phyloP scores from a whole-genome alignment of 2,329 filamentous ascomycete species.

The Fusarium liriodendri region DNA sequence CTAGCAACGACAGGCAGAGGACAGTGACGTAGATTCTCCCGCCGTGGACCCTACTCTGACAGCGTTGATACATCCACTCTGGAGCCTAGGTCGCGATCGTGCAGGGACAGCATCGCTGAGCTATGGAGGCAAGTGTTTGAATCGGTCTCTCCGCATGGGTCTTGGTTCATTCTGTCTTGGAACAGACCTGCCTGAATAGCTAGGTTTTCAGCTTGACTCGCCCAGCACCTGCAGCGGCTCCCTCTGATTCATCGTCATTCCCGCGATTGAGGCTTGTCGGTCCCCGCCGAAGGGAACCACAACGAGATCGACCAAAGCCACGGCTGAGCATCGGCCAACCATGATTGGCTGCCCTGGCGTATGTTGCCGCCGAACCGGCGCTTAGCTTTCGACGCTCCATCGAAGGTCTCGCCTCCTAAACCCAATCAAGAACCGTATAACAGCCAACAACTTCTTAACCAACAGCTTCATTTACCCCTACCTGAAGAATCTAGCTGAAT shows the following conservation, averaged over 20 bases:
- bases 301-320: conserved; percentile 13
- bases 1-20: neutral
- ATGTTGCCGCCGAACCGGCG: conserved; percentile 30
- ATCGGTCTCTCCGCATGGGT: neutral
- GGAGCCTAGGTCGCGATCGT: neutral
- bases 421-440: conserved; percentile 14
- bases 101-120: neutral
- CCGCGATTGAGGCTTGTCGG: conserved; percentile 27
- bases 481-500: conserved; percentile 12
- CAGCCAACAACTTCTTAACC: conserved; percentile 11
- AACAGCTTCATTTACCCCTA: conserved; percentile 12
- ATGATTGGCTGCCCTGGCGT: conserved; percentile 27
- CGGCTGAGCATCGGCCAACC: neutral
- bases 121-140: conserved; percentile 7
- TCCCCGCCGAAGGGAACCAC: conserved; percentile 23
- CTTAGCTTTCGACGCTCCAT: conserved; percentile 29
- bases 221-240: neutral
- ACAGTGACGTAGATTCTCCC: neutral
- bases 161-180: neutral
- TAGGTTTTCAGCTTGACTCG: neutral
- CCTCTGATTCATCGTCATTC: conserved; percentile 15
- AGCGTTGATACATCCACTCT: neutral
- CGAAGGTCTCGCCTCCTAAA: neutral
- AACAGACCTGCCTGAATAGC: neutral
- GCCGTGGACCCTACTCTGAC: neutral